These are phyloP conservation scores for Epicoccum nigrum DNA, from an alignment of 2,329 filamentous ascomycete genomes.

Conservation along the genomic window DNA sequence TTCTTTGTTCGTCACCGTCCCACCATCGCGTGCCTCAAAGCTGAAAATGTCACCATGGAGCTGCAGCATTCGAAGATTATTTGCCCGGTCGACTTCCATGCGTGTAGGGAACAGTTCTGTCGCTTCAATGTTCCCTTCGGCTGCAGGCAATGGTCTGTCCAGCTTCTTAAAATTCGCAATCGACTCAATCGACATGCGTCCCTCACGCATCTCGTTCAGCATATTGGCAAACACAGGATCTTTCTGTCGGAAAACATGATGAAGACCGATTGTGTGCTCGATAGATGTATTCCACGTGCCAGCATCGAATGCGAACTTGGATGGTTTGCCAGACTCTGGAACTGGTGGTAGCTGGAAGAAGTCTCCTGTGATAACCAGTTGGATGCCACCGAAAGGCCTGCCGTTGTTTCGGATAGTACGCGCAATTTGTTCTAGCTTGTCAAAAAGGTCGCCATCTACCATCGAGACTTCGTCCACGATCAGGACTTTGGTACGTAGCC, in stretches of 20 bases:
- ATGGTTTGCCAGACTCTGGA: slow-evolving; percentile 73
- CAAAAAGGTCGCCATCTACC: slow-evolving; percentile 96
- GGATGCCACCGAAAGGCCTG: slow-evolving; percentile 92
- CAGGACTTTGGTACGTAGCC: slow-evolving; percentile 85
- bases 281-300: slow-evolving; percentile 91
- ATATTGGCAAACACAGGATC: slow-evolving; percentile 89
- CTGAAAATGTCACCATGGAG: slow-evolving; percentile 71
- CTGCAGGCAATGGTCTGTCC: slow-evolving; percentile 65
- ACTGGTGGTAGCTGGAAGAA: slow-evolving; percentile 98
- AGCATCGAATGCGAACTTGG: slow-evolving; percentile 93
- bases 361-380: slow-evolving; percentile 93
- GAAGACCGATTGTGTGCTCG: slow-evolving; percentile 92
- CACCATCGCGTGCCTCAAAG: slow-evolving; percentile 78
- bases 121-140: slow-evolving; percentile 77
- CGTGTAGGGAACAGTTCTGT: slow-evolving; percentile 95
- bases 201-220: slow-evolving; percentile 97
- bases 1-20: slow-evolving; percentile 67
- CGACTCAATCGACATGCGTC: slow-evolving; percentile 76
- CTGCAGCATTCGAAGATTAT: slow-evolving; percentile 72
- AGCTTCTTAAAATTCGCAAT: slow-evolving; percentile 77
- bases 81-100: slow-evolving; percentile 86
- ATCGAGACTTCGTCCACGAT: slow-evolving; percentile 97
- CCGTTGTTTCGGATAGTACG: slow-evolving; percentile 87
- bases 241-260: slow-evolving; percentile 94
- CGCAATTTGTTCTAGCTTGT: slow-evolving; percentile 91